Evolutionary conservation across 495 filamentous ascomycete genomes (phyloP), one percentile per base, ranked within the genome.

Genomic region (Penicillium robsamsonii): DNA sequence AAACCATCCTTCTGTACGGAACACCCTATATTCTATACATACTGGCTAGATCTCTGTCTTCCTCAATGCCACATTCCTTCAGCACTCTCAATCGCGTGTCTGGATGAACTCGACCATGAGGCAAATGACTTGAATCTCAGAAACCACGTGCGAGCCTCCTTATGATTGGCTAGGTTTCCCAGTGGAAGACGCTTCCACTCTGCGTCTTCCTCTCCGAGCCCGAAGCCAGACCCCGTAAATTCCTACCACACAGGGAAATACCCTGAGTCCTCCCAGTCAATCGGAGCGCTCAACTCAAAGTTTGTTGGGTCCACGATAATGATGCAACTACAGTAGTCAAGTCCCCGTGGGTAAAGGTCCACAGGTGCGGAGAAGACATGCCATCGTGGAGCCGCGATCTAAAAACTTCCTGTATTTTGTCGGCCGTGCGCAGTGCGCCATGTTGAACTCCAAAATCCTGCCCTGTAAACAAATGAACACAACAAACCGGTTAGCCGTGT

Each of bases 191-290:
- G 33, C 45, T 69, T 64, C 56, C 65, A 66, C 31, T 64, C 61
- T 27, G 47, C 38, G 37, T 64, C 61, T 40, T 61, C 57, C 10
- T 54, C 13, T 24, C 60, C 37, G 3, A 46, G 33, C 3, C 48
- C 24, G 42, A 61, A 22, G 15, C 25, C 31, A 18, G 53, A 35
- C 41, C 52, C 56, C 13, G 50, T 29, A 56, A 65, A 76, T 54
- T 75, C 65, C 67, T 64, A 66, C 70, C 70, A 71, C 10, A 65
- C 60, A 20, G 67, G 72, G 29, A 59, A 68, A 38, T 66, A 73
- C 6, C 70, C 69, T 11, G 68, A 61, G 24, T 24, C 31, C 46
- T 73, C 70, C 70, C 72, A 70, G 33, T 75, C 72, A 20, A 75
- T 57, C 2, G 68, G 66, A 15, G 61, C 70, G 0, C 53, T 60